A percentile compares a stretch with the other conserved stretches of the same genome.
These are phyloP conservation scores for Carex arenaria DNA, from an alignment of 202 grass and related monocot species.

Conservation along the genomic window DNA sequence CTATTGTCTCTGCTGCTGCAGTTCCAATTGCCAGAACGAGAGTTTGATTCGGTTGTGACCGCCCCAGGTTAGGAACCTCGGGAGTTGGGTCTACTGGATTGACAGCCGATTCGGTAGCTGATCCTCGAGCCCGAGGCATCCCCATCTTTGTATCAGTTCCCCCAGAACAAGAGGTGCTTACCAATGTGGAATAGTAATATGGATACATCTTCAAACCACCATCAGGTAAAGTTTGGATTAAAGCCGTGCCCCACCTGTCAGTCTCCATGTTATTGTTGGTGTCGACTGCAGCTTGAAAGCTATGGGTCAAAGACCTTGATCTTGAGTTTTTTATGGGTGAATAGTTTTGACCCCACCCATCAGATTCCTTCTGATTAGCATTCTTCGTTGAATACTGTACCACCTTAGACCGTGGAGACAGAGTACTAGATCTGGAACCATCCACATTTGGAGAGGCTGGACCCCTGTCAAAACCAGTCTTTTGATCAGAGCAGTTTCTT, in stretches of 20 bases:
- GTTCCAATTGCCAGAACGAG: background rate
- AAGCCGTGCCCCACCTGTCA: background rate
- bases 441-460: too few relatives aligned
- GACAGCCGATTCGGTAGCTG: background rate
- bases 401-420: too few relatives aligned
- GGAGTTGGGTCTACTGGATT: background rate
- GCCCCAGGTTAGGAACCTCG: background rate
- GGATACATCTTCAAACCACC: background rate
- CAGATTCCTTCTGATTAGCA: too few relatives aligned
- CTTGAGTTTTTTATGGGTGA: background rate
- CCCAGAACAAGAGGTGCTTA: background rate
- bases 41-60: background rate
- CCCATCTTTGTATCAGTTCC: background rate
- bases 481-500: too few relatives aligned
- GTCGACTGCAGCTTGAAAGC: background rate
- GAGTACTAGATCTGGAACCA: too few relatives aligned
- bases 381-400: too few relatives aligned
- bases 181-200: background rate
- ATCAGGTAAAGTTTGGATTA: background rate
- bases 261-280: constrained; percentile 1
- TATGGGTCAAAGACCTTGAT: background rate
- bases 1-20: background rate
- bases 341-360: too few relatives aligned
- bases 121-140: too few relatives aligned
- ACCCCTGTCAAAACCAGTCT: too few relatives aligned